Evolutionary conservation across 495 filamentous ascomycete species (phyloP).

Genomic region (Neurospora sp.): DNA sequence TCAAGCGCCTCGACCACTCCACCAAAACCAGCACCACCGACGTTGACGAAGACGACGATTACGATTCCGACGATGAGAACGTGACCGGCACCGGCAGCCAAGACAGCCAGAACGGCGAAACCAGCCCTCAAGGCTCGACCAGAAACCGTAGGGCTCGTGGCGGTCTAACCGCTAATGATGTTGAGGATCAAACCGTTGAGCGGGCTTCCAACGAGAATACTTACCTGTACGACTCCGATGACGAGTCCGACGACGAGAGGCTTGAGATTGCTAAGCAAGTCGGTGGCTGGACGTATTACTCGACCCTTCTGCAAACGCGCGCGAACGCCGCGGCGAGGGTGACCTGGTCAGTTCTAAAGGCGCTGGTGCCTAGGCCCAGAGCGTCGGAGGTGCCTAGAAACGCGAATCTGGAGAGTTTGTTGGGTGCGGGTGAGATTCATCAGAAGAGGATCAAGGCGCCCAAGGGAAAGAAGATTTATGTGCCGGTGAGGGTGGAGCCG

Average conservation of each 20-base stretch:
- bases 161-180: slow-evolving; percentile 25
- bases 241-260: slow-evolving; percentile 59
- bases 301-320: slow-evolving; percentile 35
- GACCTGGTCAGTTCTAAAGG: slow-evolving; percentile 34
- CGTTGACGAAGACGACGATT: slow-evolving; percentile 54
- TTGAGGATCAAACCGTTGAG: slow-evolving; percentile 36
- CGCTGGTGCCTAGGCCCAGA: slow-evolving; percentile 48
- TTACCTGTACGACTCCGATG: slow-evolving; percentile 92
- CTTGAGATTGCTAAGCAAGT: slow-evolving; percentile 63
- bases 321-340: slow-evolving; percentile 23
- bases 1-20: slow-evolving; percentile 65
- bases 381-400: slow-evolving; percentile 48
- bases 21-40: slow-evolving; percentile 68
- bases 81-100: neutral
- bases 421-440: slow-evolving; percentile 42
- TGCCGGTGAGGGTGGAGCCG: slow-evolving; percentile 90
- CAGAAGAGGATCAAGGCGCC: slow-evolving; percentile 71
- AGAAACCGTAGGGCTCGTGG: slow-evolving; percentile 34
- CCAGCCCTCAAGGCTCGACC: slow-evolving; percentile 18
- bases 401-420: slow-evolving; percentile 36
- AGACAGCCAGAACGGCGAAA: slow-evolving; percentile 21
- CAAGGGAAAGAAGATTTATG: slow-evolving; percentile 85
- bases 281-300: slow-evolving; percentile 61
- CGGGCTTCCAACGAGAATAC: slow-evolving; percentile 48
- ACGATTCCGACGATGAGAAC: slow-evolving; percentile 45